Percentiles rank a stretch among this genome's conserved stretches.
These are phyloP conservation scores for Epicoccum nigrum DNA, from an alignment of 2,329 filamentous ascomycete genomes.

Conservation along the genomic window DNA sequence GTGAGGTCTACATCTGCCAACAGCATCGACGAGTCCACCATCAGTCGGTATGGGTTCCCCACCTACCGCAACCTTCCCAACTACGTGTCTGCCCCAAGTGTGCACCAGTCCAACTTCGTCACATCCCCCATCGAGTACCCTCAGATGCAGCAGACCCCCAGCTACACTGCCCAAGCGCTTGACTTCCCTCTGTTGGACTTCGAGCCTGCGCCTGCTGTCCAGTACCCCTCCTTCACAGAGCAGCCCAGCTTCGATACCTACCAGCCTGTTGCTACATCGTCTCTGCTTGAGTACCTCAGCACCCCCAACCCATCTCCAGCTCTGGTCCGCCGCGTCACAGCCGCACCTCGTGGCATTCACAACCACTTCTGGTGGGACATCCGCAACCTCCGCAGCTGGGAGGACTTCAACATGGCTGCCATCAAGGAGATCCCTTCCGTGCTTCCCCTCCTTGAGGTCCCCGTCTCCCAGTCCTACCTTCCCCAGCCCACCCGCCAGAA, in stretches of 20 bases:
- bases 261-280: constrained; percentile 61
- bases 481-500: constrained; percentile 62
- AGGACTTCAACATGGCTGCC: constrained; percentile 73
- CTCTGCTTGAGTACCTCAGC: constrained; percentile 78
- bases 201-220: constrained; percentile 49
- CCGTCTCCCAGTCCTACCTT: constrained; percentile 67
- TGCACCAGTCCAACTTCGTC: constrained; percentile 44
- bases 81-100: constrained; percentile 55
- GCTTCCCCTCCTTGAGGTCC: constrained; percentile 67
- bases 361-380: constrained; percentile 97
- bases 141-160: constrained; percentile 41
- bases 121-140: constrained; percentile 47
- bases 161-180: constrained; percentile 38
- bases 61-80: constrained; percentile 78
- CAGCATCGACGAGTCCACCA: constrained; percentile 68
- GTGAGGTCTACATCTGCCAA: constrained; percentile 68
- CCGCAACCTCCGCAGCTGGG: constrained; percentile 84
- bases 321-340: constrained; percentile 78
- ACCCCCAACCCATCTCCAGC: constrained; percentile 80
- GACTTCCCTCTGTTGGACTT: constrained; percentile 46
- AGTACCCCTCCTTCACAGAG: constrained; percentile 52
- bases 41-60: constrained; percentile 79
- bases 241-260: constrained; percentile 47
- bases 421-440: constrained; percentile 77
- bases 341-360: constrained; percentile 69